Evolutionary conservation across 371 early-diverging fungal species (phyloP).

Genomic region (Mycotypha africana): DNA sequence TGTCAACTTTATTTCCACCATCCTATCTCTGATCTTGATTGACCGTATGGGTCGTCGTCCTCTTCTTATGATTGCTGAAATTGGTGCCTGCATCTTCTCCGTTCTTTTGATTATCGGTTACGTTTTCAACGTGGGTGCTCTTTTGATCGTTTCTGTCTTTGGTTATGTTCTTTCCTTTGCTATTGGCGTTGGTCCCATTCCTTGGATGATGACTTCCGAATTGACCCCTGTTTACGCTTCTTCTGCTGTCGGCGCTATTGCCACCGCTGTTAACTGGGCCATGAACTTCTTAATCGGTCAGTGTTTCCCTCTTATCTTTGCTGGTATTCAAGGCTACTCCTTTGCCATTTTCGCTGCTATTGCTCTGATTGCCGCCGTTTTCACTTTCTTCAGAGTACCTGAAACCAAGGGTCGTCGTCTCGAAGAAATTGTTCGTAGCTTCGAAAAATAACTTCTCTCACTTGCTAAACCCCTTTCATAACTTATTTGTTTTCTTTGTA

Average conservation of each 20-base stretch:
- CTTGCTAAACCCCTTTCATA: too few relatives aligned
- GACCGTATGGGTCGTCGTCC: conserved; percentile 73
- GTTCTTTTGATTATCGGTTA: conserved; percentile 52
- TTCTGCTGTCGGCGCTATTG: conserved; percentile 46
- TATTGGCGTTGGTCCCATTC: conserved; percentile 80
- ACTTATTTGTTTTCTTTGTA: too few relatives aligned
- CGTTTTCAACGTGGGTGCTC: conserved; percentile 32
- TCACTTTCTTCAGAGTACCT: conserved; percentile 54
- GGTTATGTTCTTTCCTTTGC: conserved; percentile 81
- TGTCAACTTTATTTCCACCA: conserved; percentile 57
- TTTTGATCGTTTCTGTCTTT: conserved; percentile 64
- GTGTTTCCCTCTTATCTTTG: conserved; percentile 16
- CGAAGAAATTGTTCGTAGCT: conserved; percentile 46
- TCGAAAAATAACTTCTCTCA: too few relatives aligned
- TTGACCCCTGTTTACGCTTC: conserved; percentile 64
- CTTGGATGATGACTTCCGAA: conserved; percentile 75
- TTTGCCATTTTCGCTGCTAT: conserved; percentile 22
- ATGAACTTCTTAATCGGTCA: conserved; percentile 23
- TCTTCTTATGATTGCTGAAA: conserved; percentile 59
- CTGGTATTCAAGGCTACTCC: conserved; percentile 11
- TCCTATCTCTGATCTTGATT: conserved; percentile 52
- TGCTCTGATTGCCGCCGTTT: conserved; percentile 17
- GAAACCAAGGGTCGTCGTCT: conserved; percentile 72
- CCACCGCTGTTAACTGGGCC: conserved; percentile 61
- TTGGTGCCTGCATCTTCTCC: conserved; percentile 52